A percentile compares a stretch with the other conserved stretches of the same genome.
Evolutionary conservation across 805 yeast genomes (phyloP).

Genomic region (Candida germanica): DNA sequence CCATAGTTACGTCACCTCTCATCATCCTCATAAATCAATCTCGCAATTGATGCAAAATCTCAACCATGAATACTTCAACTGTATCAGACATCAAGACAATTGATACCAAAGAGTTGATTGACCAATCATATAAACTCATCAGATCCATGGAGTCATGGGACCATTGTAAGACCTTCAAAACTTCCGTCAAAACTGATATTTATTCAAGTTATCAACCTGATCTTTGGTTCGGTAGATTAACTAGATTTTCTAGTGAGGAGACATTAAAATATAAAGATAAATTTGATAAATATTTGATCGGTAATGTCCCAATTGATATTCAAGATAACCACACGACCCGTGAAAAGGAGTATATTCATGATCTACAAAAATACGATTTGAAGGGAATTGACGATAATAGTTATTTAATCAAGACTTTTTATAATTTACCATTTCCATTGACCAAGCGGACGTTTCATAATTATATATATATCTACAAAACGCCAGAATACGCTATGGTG

Average conservation of each 20-base stretch:
- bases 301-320: conserved; percentile 9
- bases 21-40: too few species aligned
- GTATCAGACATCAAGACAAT: conserved; percentile 1
- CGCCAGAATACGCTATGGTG: conserved; percentile 23
- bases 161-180: conserved; percentile 4
- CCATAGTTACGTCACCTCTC: too few species aligned
- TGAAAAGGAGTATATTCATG: conserved; percentile 36
- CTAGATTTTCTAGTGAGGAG: conserved; percentile 8
- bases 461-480: conserved; percentile 27
- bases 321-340: conserved; percentile 28
- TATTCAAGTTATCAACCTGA: conserved; percentile 5
- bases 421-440: conserved; percentile 36
- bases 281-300: conserved; percentile 15
- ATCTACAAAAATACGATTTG: conserved; percentile 24
- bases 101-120: not conserved
- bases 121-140: not conserved
- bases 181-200: conserved; percentile 1
- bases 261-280: conserved; percentile 4
- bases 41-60: too few species aligned
- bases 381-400: conserved; percentile 17
- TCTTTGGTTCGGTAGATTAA: conserved; percentile 17
- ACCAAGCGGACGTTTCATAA: conserved; percentile 35
- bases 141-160: conserved; percentile 6
- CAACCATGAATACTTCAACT: not conserved
- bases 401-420: conserved; percentile 31